Evolutionary conservation across 352 stramenopile species (phyloP).

Genomic region (Hyaloperonospora arabidopsidis): DNA sequence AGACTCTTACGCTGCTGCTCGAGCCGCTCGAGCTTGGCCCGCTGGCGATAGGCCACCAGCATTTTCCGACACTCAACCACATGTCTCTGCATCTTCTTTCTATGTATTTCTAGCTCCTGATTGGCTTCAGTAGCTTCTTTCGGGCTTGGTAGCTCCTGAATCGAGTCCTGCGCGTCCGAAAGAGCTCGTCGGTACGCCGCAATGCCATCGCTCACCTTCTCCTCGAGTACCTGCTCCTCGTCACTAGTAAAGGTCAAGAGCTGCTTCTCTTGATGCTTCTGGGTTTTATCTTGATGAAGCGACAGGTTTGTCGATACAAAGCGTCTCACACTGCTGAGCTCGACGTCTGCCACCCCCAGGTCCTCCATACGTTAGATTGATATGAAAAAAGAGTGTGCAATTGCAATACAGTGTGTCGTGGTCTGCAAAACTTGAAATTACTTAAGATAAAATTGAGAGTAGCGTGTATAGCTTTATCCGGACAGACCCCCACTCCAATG

Average conservation of each 20-base stretch:
- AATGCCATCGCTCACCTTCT: conserved; percentile 45
- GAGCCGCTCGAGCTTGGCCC: conserved; percentile 49
- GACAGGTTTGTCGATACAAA: conserved; percentile 39
- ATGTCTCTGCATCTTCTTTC: conserved; percentile 31
- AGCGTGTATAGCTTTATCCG: too few species aligned
- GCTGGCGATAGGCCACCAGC: conserved; percentile 53
- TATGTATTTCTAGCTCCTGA: conserved; percentile 28
- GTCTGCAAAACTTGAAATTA: too few species aligned
- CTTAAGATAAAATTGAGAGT: too few species aligned
- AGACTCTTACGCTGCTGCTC: conserved; percentile 44
- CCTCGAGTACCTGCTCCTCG: conserved; percentile 58
- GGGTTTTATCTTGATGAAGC: conserved; percentile 1
- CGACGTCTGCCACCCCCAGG: conserved; percentile 36
- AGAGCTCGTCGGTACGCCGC: conserved; percentile 31
- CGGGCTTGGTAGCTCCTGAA: conserved; percentile 34
- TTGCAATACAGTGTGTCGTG: too few species aligned
- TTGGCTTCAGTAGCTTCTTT: conserved; percentile 16
- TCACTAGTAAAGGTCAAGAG: conserved; percentile 39
- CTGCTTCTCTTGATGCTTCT: conserved; percentile 13
- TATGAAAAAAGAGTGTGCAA: too few species aligned
- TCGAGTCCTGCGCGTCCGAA: conserved; percentile 33
- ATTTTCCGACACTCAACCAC: conserved; percentile 43
- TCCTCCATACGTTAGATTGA: conserved; percentile 34
- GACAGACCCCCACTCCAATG: too few species aligned
- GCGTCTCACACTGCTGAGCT: conserved; percentile 36